phyloP scores from a whole-genome alignment of 2,329 filamentous ascomycete species.

The Allantophomopsis lycopodina region DNA sequence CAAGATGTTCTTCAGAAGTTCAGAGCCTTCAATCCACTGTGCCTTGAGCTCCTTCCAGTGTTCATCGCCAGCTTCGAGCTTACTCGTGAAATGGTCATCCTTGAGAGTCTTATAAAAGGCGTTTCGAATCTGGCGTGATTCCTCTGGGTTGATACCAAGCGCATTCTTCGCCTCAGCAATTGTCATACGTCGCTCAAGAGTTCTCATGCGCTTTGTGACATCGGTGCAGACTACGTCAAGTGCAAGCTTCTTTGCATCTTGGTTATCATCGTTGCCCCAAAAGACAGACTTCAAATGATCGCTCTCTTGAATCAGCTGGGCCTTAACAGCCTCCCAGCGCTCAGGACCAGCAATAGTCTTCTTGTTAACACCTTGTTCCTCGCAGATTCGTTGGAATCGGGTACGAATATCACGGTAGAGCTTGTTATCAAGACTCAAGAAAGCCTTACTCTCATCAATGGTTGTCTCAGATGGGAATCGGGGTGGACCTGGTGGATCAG shows the following conservation, averaged over 20 bases:
- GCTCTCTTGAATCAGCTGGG: constrained; percentile 49
- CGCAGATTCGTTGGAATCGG: constrained; percentile 58
- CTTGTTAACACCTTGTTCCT: constrained; percentile 52
- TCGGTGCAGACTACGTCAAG: constrained; percentile 71
- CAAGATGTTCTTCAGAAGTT: constrained; percentile 39
- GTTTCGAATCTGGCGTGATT: constrained; percentile 50
- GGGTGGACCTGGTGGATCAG: constrained; percentile 53
- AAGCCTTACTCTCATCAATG: constrained; percentile 62
- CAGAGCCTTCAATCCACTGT: constrained; percentile 47
- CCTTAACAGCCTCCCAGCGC: constrained; percentile 60
- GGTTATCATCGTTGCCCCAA: constrained; percentile 39
- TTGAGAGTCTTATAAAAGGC: constrained; percentile 53
- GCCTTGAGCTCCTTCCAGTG: constrained; percentile 60
- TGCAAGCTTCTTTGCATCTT: constrained; percentile 51
- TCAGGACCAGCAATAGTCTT: constrained; percentile 64
- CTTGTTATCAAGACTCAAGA: constrained; percentile 47
- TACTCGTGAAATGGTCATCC: constrained; percentile 55
- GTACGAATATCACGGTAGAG: constrained; percentile 52
- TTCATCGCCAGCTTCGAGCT: constrained; percentile 56
- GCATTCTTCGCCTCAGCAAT: constrained; percentile 63
- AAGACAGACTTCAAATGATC: constrained; percentile 49
- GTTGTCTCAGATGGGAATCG: constrained; percentile 76
- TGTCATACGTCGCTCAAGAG: constrained; percentile 49
- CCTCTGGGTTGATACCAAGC: constrained; percentile 54
- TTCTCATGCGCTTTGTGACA: constrained; percentile 68